Evolutionary conservation across 106 monocot species (phyloP), one percentile per base, ranked within the genome.

Genomic region (Allium fistulosum): DNA sequence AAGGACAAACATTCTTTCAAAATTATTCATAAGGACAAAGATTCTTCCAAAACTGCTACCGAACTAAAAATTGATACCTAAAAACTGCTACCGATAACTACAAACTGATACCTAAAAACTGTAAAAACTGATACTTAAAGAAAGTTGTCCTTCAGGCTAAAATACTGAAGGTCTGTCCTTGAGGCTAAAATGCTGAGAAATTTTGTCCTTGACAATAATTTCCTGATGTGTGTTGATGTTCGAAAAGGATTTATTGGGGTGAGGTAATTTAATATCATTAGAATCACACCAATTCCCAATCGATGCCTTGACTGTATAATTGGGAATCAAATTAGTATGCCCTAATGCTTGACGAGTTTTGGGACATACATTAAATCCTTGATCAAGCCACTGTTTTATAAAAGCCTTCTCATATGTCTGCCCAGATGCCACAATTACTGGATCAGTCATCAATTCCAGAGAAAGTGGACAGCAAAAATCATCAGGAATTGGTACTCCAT

Each of bases 381-480:
- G 80, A 76, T 92, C 97, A 76, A 99, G 78, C 97, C 92, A 99
- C 74, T 85, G 84, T 62, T 71, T 78, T 49, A 99, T 99, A 61
- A 84, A 99, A 65, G 76, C 79, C 11, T 86, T 79, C 66, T 93
- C 97, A 70, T 90, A 99, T 15, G 97, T 99, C 74, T 92, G 97
- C 45, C 92, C 97, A 17, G 97, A 99, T 51, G 84, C 83, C 58
- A 93, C 87, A 70, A 99, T 99, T 55, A 99, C 97, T 13, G 97
- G 97, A 63, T 99, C 97, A 60, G 87, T 84, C 97, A 99, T 99
- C 50, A 99, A 69, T 69, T 92, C 77, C 51, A 99, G 84, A 18
- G 97, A 99, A 37, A 99, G 80, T 0, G 97, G 87, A 50, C 97
- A 99, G 66, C 97, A 99, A 22, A 90, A 99, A 75, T 99, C 89